phyloP scores from a whole-genome alignment of 2,329 filamentous ascomycete genomes.

The Septoria petroselini region DNA sequence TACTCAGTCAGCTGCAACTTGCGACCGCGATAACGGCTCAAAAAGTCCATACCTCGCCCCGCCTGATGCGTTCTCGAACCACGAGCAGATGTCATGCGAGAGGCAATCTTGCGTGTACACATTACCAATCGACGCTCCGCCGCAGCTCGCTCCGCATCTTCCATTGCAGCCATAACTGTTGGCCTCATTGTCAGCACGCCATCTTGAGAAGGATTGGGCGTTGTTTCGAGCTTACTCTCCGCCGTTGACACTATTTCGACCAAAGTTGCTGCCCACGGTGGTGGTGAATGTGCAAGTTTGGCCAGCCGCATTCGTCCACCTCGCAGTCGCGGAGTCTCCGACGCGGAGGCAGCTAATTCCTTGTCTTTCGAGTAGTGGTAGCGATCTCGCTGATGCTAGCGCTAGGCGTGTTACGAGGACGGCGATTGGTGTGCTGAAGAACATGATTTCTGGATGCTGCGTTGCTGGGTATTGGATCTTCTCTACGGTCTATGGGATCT shows the following conservation, averaged over 20 bases:
- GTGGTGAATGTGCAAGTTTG: slow-evolving; percentile 46
- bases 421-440: background rate
- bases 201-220: background rate
- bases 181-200: background rate
- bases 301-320: slow-evolving; percentile 47
- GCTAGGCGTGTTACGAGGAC: background rate
- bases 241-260: slow-evolving; percentile 42
- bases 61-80: slow-evolving; percentile 50
- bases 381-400: slow-evolving; percentile 5
- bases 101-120: slow-evolving; percentile 53
- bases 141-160: slow-evolving; percentile 49
- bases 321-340: slow-evolving; percentile 45
- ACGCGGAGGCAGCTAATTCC: slow-evolving; percentile 40
- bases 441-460: background rate
- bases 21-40: no score
- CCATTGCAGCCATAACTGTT: slow-evolving; percentile 51
- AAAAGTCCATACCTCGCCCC: slow-evolving; percentile 51
- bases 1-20: background rate
- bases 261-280: slow-evolving; percentile 50
- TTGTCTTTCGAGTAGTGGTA: slow-evolving; percentile 11
- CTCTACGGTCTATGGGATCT: background rate
- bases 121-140: slow-evolving; percentile 46
- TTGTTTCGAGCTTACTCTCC: slow-evolving; percentile 46
- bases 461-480: background rate
- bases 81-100: slow-evolving; percentile 52